Evolutionary conservation across 78 protist species (phyloP), one percentile per base, ranked within the genome.

Genomic region (Dictyostelium brefeldianum): DNA sequence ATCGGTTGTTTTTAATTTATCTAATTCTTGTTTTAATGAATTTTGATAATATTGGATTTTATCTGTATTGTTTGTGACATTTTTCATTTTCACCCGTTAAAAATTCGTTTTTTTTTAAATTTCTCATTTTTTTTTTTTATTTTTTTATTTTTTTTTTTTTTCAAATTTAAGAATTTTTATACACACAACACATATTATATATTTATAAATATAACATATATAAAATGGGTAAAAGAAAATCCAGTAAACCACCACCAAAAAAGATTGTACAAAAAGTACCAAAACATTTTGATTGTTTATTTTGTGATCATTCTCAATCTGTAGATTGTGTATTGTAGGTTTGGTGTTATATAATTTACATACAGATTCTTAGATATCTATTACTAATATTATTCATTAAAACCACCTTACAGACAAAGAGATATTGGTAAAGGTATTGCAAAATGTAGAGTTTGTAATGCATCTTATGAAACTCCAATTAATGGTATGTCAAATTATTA

Each of bases 221-320:
- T 50, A 84, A 56, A 77, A 87, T 87, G 92, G 92, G 92, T 51
- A 87, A 87, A 31, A 78, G 92, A 77, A 87, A 87, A 87, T 77
- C 84, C 43, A 48, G 78, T 14, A 87, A 87, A 46, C 84, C 92
- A 74, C 92, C 92, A 29, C 80, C 80, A 64, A 87, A 87, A 59
- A 87, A 87, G 78, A 53, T 54, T 10, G 74, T 77, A 9, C 29
- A 75, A 5, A 87, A 87, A 65, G 31, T 87, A 1, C 84, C 92
- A 43, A 87, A 87, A 14, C 48, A 54, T 25, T 87, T 87, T 36
- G 92, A 87, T 87, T 87, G 92, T 50, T 81, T 81, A 77, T 87
- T 87, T 64, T 87, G 92, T 87, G 92, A 77, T 22, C 92, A 87
- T 54, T 25, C 92, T 64, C 84, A 77, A 77, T 57, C 83, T 27